A percentile compares a stretch with the other conserved stretches of the same genome.
phyloP scores from a whole-genome alignment of 1,139 yeast species.

The Yamadazyma aaseri region DNA sequence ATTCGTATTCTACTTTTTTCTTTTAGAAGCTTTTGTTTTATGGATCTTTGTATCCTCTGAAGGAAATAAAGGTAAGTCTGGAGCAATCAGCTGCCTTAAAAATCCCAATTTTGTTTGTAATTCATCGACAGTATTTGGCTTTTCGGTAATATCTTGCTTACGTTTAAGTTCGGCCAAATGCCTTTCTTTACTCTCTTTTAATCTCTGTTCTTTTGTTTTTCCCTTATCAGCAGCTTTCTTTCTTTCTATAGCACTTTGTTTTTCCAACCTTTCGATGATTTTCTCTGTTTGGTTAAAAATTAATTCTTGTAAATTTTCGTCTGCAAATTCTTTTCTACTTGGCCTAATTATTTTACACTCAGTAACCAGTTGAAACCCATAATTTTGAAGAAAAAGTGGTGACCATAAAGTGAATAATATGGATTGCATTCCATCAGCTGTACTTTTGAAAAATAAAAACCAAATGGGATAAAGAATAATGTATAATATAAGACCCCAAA shows the following conservation, averaged over 20 bases:
- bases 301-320: slow-evolving; percentile 57
- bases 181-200: slow-evolving; percentile 17
- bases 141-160: slow-evolving; percentile 29
- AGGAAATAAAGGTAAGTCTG: slow-evolving; percentile 31
- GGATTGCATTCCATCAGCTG: slow-evolving; percentile 78
- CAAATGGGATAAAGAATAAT: slow-evolving; percentile 73
- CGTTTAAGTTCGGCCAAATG: slow-evolving; percentile 16
- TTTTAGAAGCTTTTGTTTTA: neutral
- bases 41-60: slow-evolving; percentile 6
- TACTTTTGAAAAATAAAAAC: slow-evolving; percentile 76
- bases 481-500: slow-evolving; percentile 69
- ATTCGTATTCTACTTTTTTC: neutral
- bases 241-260: slow-evolving; percentile 64
- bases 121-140: slow-evolving; percentile 35
- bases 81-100: slow-evolving; percentile 21
- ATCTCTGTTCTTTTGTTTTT: slow-evolving; percentile 19
- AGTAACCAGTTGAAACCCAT: slow-evolving; percentile 69
- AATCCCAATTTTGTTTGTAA: slow-evolving; percentile 32
- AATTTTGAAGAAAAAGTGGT: slow-evolving; percentile 59
- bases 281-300: slow-evolving; percentile 64
- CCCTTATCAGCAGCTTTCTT: slow-evolving; percentile 34
- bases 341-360: slow-evolving; percentile 66
- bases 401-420: slow-evolving; percentile 66
- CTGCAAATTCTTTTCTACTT: slow-evolving; percentile 62
- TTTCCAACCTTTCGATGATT: slow-evolving; percentile 60